Evolutionary conservation across 179 eudicot genomes (phyloP).

Genomic region (Sideroxylon spinosum): DNA sequence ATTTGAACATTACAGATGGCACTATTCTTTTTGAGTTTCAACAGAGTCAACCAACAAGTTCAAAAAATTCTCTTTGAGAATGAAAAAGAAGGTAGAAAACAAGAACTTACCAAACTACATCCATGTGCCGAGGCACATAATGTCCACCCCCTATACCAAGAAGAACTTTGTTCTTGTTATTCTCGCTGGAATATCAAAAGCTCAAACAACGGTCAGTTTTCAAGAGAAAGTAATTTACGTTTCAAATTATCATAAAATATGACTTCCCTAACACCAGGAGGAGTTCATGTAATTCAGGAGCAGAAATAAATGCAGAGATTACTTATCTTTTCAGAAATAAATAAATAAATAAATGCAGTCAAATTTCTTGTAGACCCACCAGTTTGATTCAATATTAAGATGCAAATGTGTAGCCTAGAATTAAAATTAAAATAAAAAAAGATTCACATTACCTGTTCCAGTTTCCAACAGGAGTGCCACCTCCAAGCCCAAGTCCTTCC

Average conservation of each 20-base stretch:
- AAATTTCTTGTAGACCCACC: background rate
- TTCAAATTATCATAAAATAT: background rate
- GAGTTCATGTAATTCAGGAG: background rate
- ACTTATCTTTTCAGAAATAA: too few species aligned
- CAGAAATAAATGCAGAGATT: background rate
- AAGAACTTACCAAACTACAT: constrained; percentile 57
- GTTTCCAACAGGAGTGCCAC: constrained; percentile 59
- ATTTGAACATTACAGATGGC: background rate
- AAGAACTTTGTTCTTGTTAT: constrained; percentile 52
- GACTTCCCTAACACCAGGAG: background rate
- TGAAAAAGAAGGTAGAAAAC: background rate
- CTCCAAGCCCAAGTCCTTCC: constrained; percentile 96
- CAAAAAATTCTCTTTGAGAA: too few species aligned
- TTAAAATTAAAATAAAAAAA: constrained; percentile 2
- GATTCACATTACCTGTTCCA: constrained; percentile 64
- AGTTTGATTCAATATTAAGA: constrained; percentile 5
- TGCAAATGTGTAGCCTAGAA: background rate
- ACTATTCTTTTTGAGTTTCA: background rate
- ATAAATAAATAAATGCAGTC: too few species aligned
- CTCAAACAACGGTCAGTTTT: constrained; percentile 7
- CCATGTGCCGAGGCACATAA: constrained; percentile 93
- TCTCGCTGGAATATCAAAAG: constrained; percentile 36
- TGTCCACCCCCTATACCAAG: constrained; percentile 91
- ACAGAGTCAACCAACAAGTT: background rate
- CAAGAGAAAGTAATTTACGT: background rate